These are phyloP conservation scores for Chenopodium quinoa DNA, from an alignment of 148 eudicot genomes.

Conservation along the genomic window DNA sequence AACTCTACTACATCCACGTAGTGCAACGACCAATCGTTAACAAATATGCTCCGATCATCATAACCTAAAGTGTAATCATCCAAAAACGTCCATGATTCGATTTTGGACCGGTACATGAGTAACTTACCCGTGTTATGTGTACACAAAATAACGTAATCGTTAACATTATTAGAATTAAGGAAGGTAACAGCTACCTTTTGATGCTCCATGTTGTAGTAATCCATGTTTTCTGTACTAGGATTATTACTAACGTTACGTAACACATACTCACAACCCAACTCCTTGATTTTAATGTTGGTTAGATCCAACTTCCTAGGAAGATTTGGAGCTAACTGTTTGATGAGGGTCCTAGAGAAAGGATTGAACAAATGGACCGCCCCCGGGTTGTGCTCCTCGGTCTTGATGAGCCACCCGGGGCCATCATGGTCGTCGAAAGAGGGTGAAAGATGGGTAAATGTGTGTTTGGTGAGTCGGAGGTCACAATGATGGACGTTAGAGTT, in stretches of 20 bases:
- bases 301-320: slow-evolving; percentile 27
- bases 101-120: slow-evolving; percentile 25
- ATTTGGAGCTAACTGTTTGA: slow-evolving; percentile 1
- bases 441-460: slow-evolving; percentile 18
- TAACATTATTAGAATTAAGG: background rate
- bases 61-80: slow-evolving; percentile 34
- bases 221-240: background rate
- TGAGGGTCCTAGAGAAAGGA: slow-evolving; percentile 24
- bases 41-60: slow-evolving; percentile 37
- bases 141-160: slow-evolving; percentile 20
- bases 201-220: slow-evolving; percentile 27
- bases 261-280: slow-evolving; percentile 33
- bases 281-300: slow-evolving; percentile 14
- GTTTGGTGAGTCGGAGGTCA: slow-evolving; percentile 24
- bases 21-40: slow-evolving; percentile 35
- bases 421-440: background rate
- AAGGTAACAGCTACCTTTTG: slow-evolving; percentile 31
- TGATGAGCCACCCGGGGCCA: slow-evolving; percentile 28
- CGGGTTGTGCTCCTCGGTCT: slow-evolving; percentile 22
- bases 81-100: slow-evolving; percentile 23
- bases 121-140: slow-evolving; percentile 37
- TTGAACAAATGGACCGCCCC: slow-evolving; percentile 19
- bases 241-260: slow-evolving; percentile 16
- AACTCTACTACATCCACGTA: slow-evolving; percentile 33
- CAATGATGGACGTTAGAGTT: slow-evolving; percentile 3